Base-by-base conservation (phyloP, 441 rosid species). In the Adansonia rubrostipa region DNA sequence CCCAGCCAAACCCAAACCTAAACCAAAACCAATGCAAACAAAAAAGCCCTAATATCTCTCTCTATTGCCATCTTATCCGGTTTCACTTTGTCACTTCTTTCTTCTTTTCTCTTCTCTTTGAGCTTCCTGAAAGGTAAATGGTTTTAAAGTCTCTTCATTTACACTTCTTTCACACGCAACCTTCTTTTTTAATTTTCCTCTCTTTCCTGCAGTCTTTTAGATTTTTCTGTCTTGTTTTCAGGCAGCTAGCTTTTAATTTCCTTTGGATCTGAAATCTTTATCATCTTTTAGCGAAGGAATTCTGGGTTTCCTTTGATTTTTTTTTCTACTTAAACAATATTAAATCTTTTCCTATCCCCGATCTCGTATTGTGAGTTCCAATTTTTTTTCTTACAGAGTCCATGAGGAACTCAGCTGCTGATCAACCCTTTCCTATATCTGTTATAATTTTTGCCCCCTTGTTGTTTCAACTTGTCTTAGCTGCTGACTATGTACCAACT, bases 401-500 rank as follows among this genome's bases (percentile, higher is more conserved):
- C 19, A 63, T 89, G 85, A 80, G 68, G 87, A 85, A 69, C 76
- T 76, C 81, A 60, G 80, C 9, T 28, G 42, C 44, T 33, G 6
- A 28, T 47, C 17, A 73, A 24, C 77, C 28, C 44, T 75, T 78
- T 78, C 69, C 50, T 73, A 48, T 76, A 50, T 81, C 71, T 48
- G 13, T 82, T 78, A 22, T 76, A n/a, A 10, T 81, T n/a, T 73
- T 83, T 53, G 74, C 86, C 40, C 78, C 72, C 47, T 79, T 88
- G n/a, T 83, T 79, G 4, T n/a, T 83, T 57, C 58, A 67, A 72
- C 74, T 82, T 8, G 71, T 82, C 71, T 85, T 81, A 28, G 91
- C 92, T 51, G 93, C 64, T 42, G 75, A 92, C 79, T 96, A 89
- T 81, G 79, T 84, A 0, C 92, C 99, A 0, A 67, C 83, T 3